Conservation (phyloP, 2,329 filamentous ascomycete species). For the Hymenoscyphus fraxineus region DNA sequence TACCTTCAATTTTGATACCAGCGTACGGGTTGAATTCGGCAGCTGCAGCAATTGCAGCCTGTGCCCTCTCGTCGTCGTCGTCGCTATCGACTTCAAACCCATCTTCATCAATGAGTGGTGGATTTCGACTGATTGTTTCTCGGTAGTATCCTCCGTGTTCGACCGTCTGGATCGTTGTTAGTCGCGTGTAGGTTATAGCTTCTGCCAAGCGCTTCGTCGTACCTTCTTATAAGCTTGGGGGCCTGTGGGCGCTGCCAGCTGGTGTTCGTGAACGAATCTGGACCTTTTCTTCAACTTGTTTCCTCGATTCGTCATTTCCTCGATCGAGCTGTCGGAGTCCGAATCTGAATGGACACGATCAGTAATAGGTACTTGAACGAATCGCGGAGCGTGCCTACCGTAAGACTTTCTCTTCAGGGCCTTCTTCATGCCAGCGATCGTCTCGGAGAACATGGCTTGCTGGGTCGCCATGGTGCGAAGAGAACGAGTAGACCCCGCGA, state of each 20-base stretch:
- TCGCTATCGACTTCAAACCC: constrained; percentile 73
- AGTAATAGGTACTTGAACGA: constrained; percentile 25
- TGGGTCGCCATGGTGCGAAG: constrained; percentile 48
- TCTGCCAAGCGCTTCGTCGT: constrained; percentile 24
- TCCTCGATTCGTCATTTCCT: constrained; percentile 68
- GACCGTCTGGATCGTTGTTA: constrained; percentile 51
- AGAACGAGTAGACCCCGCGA: background rate
- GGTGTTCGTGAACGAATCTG: constrained; percentile 66
- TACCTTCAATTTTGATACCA: constrained; percentile 67
- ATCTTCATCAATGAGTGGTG: constrained; percentile 69
- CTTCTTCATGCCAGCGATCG: constrained; percentile 65
- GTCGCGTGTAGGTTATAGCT: constrained; percentile 6
- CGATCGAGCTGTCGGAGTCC: constrained; percentile 71
- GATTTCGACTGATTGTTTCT: constrained; percentile 71
- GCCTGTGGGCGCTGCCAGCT: constrained; percentile 62
- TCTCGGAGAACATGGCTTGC: constrained; percentile 62
- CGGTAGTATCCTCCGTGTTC: constrained; percentile 71
- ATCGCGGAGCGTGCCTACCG: constrained; percentile 42
- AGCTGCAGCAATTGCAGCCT: constrained; percentile 58
- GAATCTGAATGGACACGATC: constrained; percentile 52
- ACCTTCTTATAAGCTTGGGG: constrained; percentile 71
- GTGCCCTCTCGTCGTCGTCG: constrained; percentile 61
- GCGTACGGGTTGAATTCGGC: constrained; percentile 72
- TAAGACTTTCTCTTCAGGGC: constrained; percentile 62
- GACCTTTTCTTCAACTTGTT: constrained; percentile 76